These are phyloP conservation scores for Pneumocystis oryctolagi DNA, from an alignment of 1,139 yeast genomes.

Conservation along the genomic window DNA sequence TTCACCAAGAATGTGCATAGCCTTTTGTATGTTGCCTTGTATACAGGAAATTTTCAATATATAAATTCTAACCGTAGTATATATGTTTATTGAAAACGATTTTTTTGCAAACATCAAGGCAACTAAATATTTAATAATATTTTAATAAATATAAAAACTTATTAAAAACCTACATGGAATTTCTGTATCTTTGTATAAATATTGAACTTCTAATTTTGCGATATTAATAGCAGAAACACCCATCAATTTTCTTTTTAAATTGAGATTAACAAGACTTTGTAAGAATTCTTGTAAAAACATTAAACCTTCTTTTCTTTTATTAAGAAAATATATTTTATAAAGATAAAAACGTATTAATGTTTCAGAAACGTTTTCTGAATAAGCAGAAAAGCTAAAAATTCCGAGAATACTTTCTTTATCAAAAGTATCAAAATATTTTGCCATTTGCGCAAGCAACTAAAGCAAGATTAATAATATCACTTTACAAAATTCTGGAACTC, in stretches of 20 bases:
- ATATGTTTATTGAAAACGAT: background rate
- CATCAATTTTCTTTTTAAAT: background rate
- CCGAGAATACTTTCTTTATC: background rate
- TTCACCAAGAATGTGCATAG: background rate
- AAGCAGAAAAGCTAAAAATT: background rate
- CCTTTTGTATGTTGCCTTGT: background rate
- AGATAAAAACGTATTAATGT: background rate
- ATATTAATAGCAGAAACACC: background rate
- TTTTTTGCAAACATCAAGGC: background rate
- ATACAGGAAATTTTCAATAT: background rate
- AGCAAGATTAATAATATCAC: background rate
- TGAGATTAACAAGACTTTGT: background rate
- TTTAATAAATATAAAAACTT: background rate
- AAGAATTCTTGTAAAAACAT: background rate
- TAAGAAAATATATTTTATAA: background rate
- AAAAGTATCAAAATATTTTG: background rate
- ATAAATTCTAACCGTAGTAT: background rate
- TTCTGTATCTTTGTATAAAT: background rate
- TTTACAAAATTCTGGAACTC: background rate
- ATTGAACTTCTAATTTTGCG: background rate
- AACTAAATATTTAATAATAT: background rate
- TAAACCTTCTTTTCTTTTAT: background rate
- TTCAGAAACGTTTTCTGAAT: background rate
- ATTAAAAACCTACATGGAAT: background rate
- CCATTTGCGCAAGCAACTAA: background rate